Percentiles rank a stretch among this genome's conserved stretches.
Evolutionary conservation across 2,329 filamentous ascomycete genomes (phyloP).

Genomic region (Ceratocystis diversiconidia): DNA sequence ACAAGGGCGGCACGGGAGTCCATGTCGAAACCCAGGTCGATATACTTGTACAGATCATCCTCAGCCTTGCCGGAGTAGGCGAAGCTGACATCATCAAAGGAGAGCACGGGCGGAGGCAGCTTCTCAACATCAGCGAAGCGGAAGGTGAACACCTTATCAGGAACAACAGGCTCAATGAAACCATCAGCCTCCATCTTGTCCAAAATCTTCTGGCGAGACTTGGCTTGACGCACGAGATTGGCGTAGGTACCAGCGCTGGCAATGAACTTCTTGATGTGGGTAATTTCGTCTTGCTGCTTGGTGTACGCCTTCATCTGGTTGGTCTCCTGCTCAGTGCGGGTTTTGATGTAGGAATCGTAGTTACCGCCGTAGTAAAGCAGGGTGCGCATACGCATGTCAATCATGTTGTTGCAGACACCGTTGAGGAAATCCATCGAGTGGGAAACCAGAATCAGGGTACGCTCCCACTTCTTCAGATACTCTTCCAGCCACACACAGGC

Average conservation of each 20-base stretch:
- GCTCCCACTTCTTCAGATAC: constrained; percentile 99
- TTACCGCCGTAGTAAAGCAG: constrained; percentile 99
- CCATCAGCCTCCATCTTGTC: constrained; percentile 99
- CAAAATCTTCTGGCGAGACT: constrained; percentile 98
- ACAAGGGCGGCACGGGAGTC: constrained; percentile 94
- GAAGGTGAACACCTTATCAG: constrained; percentile 89
- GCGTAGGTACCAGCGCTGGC: constrained; percentile 98
- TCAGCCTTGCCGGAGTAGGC: constrained; percentile 82
- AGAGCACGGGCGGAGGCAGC: constrained; percentile 91
- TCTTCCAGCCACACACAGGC: constrained; percentile 99
- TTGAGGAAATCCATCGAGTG: constrained; percentile 99
- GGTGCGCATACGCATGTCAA: constrained; percentile 84
- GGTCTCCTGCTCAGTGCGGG: constrained; percentile 78
- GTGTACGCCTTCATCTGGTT: constrained; percentile 99
- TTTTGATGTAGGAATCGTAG: constrained; percentile 98
- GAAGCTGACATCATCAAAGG: constrained; percentile 95
- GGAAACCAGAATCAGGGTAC: constrained; percentile 88
- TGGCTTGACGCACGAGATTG: constrained; percentile 97
- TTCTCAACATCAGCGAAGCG: constrained; percentile 98
- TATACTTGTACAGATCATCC: constrained; percentile 90
- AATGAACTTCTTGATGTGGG: constrained; percentile 99
- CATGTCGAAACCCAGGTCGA: constrained; percentile 99
- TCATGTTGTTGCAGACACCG: constrained; percentile 96
- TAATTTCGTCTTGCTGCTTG: constrained; percentile 98
- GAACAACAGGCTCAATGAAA: constrained; percentile 80